Evolutionary conservation across 805 yeast species (phyloP), one percentile per base, ranked within the genome.

Genomic region (Jamesozyma jinghongensis): DNA sequence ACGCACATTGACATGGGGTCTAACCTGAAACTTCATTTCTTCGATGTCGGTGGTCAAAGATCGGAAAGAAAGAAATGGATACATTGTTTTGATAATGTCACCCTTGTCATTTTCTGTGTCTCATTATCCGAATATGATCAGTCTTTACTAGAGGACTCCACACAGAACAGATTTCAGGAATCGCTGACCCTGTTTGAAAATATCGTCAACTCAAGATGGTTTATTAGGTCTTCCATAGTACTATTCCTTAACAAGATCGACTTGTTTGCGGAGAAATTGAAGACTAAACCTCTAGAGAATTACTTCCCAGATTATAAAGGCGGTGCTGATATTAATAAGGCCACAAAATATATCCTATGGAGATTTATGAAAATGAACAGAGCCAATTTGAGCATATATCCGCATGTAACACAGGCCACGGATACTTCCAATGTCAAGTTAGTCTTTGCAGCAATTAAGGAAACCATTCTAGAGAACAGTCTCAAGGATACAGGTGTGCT

Each of bases 21-120:
- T 20, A 50, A 50, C 36, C 58, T 79, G 32, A 71, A 73, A 51
- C 65, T 81, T 37, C 84, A 78, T 52, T 68, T 81, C 51, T 78
- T 69, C 55, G 97, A 88, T 61, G 96, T 88, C 36, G 97, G 97
- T 47, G 97, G 97, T 1, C 98, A 92, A 63, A 71, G 98, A 53
- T 79, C 94, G 3, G 98, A 92, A 66, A 78, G 98, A 40, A 85
- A 84, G 56, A 90, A 92, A 62, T 92, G 98, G 98, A 87, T 92
- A 46, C 94, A 92, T 63, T 85, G 95, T 57, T 92, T 92, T 54
- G 95, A 87, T 61, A 86, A 87, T 52, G 96, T 88, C 27, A 83
- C 95, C 0, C 70, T 84, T 36, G 81, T 88, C 38, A 85, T 88
- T 44, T 88, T 87, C 58, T 87, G 96, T 61, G 95, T 87, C 18